Percentiles rank a stretch among this genome's conserved stretches.
phyloP scores from a whole-genome alignment of 2,329 filamentous ascomycete species.

The Sporothrix globosa region DNA sequence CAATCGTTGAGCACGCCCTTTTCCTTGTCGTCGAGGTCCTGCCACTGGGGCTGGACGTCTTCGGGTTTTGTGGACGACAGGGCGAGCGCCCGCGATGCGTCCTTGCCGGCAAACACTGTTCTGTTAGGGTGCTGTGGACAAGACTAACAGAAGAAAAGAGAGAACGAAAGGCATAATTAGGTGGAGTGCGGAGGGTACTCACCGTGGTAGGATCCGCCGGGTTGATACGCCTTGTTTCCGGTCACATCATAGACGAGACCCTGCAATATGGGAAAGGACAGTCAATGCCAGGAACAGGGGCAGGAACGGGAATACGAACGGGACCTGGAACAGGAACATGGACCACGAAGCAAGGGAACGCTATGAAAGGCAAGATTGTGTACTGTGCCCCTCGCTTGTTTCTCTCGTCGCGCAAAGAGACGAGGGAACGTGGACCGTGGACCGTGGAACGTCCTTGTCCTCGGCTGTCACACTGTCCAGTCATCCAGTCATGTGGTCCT shows the following conservation, averaged over 20 bases:
- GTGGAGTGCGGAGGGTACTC: constrained; percentile 41
- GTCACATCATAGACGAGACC: constrained; percentile 94
- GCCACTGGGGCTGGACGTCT: constrained; percentile 81
- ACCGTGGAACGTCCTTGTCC: neutral
- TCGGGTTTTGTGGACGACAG: constrained; percentile 83
- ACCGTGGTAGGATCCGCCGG: constrained; percentile 85
- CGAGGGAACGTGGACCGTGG: too few relatives aligned
- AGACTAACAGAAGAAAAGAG: neutral
- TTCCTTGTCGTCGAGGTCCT: constrained; percentile 80
- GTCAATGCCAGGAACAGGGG: neutral
- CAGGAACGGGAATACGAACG: too few relatives aligned
- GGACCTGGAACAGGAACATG: neutral
- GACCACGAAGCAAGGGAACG: neutral
- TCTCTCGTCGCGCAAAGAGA: neutral
- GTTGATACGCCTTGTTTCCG: constrained; percentile 82
- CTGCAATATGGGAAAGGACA: constrained; percentile 48
- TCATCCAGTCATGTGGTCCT: too few relatives aligned
- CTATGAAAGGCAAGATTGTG: neutral
- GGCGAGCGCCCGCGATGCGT: constrained; percentile 88
- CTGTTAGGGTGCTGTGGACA: neutral
- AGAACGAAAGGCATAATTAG: neutral
- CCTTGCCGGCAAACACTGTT: constrained; percentile 91
- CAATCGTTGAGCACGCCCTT: constrained; percentile 86
- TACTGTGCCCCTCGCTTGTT: neutral
- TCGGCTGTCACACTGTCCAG: neutral